These are phyloP conservation scores for Malania oleifera DNA, from an alignment of 164 flowering plant species.

Conservation along the genomic window DNA sequence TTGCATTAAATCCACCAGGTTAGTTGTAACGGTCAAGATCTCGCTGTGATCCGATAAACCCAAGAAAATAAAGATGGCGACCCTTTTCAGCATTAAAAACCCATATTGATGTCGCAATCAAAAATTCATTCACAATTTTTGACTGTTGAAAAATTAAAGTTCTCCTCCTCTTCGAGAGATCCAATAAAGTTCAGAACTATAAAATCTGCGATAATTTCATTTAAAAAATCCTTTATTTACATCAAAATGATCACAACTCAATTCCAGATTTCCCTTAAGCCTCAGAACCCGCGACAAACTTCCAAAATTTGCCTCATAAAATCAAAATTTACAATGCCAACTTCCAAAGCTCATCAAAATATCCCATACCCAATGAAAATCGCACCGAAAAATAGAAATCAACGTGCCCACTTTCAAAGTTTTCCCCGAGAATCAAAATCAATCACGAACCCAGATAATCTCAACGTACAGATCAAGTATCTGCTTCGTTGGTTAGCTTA, in stretches of 20 bases:
- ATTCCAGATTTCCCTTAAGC: not conserved
- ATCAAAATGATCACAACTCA: slow-evolving; percentile 7
- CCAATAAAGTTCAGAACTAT: slow-evolving; percentile 10
- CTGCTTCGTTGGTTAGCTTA: not conserved
- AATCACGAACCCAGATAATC: not conserved
- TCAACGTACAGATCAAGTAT: slow-evolving; percentile 7
- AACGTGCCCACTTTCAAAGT: not conserved
- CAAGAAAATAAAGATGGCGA: slow-evolving; percentile 4
- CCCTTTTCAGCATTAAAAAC: slow-evolving; percentile 8
- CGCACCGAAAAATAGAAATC: no score
- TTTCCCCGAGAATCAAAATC: slow-evolving; percentile 1
- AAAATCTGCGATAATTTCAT: slow-evolving; percentile 8
- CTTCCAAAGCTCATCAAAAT: slow-evolving; percentile 1
- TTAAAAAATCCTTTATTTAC: slow-evolving; percentile 1
- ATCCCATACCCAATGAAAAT: no score
- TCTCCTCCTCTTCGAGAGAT: slow-evolving; percentile 20
- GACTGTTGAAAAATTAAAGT: slow-evolving; percentile 11
- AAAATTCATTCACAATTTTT: slow-evolving; percentile 6
- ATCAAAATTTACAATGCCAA: slow-evolving; percentile 15
- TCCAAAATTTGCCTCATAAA: not conserved
- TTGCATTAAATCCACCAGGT: slow-evolving; percentile 8
- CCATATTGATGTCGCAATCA: slow-evolving; percentile 13
- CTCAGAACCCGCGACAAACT: no score
- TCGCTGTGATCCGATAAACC: slow-evolving; percentile 5
- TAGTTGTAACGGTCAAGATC: slow-evolving; percentile 19